Base-by-base conservation (phyloP, 2,329 filamentous ascomycete species). In the Trichoderma simmonsii region DNA sequence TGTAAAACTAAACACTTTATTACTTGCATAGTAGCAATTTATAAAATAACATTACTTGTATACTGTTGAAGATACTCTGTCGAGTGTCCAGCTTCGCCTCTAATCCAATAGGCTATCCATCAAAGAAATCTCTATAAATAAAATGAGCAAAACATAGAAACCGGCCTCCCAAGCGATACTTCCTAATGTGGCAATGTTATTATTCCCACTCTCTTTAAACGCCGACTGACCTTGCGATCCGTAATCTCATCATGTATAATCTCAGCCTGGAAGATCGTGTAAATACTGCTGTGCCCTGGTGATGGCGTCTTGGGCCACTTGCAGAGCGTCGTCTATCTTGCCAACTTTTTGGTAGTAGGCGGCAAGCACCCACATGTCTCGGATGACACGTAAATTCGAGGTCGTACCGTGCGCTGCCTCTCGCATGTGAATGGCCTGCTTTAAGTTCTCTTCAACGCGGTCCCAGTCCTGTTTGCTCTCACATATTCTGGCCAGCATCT, bases 291-390 rank as follows among this genome's bases (percentile, higher is more conserved):
- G 74, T 4, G 81, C 81, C 72, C 81, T 78, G 8, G 73, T 75
- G 7, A 82, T 72, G 26, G 81, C 81, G 64, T 82, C 81, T 6
- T 76, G 73, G 12, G 77, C 77, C n/a, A 77, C 79, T 32, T 73
- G 70, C 6, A 76, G 63, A 2, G 81, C 79, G 7, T 76, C 77
- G 3, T 77, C 75, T 30, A 73, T 72, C 62, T 76, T 77, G 6
- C 80, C 80, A 26, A 77, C 75, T 66, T 77, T 77, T 62, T 80
- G 75, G 57, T 78, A 81, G 71, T 82, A 79, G 3, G 75, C 77
- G 21, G 80, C 79, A 8, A 82, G 77, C 73, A 82, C 81, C 81
- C 81, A 82, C 78, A 82, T 80, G 73, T 82, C 81, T 56, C 81
- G 77, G 57, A 82, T 80, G 32, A 82, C 81, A 32, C 81, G 78